These are phyloP conservation scores for Monoraphidium neglectum DNA, from an alignment of 139 green algal genomes.

Conservation along the genomic window DNA sequence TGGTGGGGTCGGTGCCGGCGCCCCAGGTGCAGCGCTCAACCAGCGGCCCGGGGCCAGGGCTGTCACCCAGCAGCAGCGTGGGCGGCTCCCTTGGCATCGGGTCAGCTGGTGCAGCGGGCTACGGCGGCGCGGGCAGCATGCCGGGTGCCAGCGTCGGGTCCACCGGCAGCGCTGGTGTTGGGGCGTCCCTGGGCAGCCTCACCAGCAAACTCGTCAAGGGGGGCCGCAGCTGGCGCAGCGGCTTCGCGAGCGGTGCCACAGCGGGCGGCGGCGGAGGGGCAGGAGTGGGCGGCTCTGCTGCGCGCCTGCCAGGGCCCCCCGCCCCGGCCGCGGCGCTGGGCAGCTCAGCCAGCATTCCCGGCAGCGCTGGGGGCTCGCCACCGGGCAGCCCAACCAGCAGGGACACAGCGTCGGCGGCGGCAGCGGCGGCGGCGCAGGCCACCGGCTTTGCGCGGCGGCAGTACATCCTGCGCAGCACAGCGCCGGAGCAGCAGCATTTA, in stretches of 20 bases:
- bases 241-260: conserved; percentile 1
- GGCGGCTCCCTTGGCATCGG: background rate
- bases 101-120: background rate
- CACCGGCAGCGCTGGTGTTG: background rate
- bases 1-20: background rate
- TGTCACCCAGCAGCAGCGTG: too few species aligned
- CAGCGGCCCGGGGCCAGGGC: too few species aligned
- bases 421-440: background rate
- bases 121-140: background rate
- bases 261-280: background rate
- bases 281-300: background rate
- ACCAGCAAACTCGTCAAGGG: conserved; percentile 20
- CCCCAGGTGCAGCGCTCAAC: background rate
- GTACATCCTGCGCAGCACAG: conserved; percentile 36
- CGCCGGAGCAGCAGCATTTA: background rate
- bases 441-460: conserved; percentile 23
- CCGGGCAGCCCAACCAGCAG: background rate
- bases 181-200: conserved; percentile 14
- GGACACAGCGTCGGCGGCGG: conserved; percentile 6
- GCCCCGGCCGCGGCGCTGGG: too few species aligned
- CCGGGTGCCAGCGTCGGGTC: too few species aligned
- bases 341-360: too few species aligned
- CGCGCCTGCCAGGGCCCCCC: too few species aligned
- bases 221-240: conserved; percentile 22
- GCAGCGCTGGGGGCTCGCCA: too few species aligned